A percentile compares a stretch with the other conserved stretches of the same genome.
Conservation (phyloP, 495 filamentous ascomycete genomes). For the Talaromyces nanjingensis region DNA sequence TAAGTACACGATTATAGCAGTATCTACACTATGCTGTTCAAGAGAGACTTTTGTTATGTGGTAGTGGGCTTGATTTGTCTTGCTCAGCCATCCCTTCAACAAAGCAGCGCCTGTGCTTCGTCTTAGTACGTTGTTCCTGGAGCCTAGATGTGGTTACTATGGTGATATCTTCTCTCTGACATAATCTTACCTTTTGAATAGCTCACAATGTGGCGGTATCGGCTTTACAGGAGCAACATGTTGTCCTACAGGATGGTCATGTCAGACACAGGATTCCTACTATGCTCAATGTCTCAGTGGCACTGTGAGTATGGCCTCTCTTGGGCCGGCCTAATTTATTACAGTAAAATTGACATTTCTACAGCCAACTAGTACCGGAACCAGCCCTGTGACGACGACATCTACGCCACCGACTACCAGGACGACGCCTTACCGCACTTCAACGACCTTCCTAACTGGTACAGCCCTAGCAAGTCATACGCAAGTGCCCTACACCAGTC, state of each 20-base stretch:
- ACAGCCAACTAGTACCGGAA: slow-evolving; percentile 2
- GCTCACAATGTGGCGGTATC: not conserved
- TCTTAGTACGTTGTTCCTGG: not conserved
- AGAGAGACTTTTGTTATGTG: not conserved
- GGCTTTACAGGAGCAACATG: not conserved
- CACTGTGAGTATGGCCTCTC: not conserved
- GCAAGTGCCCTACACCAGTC: slow-evolving; percentile 1
- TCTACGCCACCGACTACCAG: slow-evolving; percentile 2
- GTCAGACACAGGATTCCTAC: not conserved
- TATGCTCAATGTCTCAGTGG: slow-evolving; percentile 5
- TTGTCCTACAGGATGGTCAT: slow-evolving; percentile 1
- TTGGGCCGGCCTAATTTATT: not conserved
- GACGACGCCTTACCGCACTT: slow-evolving; percentile 3
- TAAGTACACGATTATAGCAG: not conserved
- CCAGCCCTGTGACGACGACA: not conserved
- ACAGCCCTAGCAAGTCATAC: slow-evolving; percentile 1
- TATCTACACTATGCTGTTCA: not conserved
- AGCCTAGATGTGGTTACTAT: not conserved
- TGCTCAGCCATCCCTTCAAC: not conserved
- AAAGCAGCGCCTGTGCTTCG: not conserved
- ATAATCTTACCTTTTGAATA: not conserved
- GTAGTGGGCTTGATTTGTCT: not conserved
- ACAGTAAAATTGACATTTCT: not conserved
- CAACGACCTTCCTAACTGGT: not conserved
- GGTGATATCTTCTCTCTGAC: not conserved